These are phyloP conservation scores for Plasmodium gonderi DNA, from an alignment of 169 alveolate species.

Conservation along the genomic window DNA sequence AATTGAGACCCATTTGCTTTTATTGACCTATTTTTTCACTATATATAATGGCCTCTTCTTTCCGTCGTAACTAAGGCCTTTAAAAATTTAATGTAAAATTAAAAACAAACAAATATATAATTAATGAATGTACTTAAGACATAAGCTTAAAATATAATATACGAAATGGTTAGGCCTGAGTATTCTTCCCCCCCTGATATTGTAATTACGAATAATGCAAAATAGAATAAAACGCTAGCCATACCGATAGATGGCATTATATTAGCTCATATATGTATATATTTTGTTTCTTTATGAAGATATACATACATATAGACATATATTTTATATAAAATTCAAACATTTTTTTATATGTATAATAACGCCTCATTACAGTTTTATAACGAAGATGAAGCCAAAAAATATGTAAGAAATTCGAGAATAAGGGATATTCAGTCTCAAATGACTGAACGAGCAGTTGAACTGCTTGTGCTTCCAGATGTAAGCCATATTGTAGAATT, in stretches of 20 bases:
- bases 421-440: constrained; percentile 94
- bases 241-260: neutral
- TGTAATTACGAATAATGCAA: constrained; percentile 8
- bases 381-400: constrained; percentile 91
- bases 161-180: constrained; percentile 73
- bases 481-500: constrained; percentile 36
- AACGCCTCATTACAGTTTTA: constrained; percentile 83
- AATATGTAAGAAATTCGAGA: constrained; percentile 91
- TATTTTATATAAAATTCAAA: neutral
- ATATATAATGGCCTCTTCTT: neutral
- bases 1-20: no score
- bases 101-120: neutral
- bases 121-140: neutral
- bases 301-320: neutral
- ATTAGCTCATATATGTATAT: neutral
- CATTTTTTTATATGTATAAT: neutral
- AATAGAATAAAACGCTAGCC: neutral
- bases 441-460: constrained; percentile 94
- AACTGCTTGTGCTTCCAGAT: constrained; percentile 89
- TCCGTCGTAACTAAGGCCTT: neutral
- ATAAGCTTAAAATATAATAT: neutral
- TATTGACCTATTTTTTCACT: neutral
- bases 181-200: constrained; percentile 69
- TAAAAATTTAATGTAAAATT: neutral
- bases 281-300: neutral